Evolutionary conservation across 2,329 filamentous ascomycete species (phyloP).

Genomic region (Bipolaris cookei): DNA sequence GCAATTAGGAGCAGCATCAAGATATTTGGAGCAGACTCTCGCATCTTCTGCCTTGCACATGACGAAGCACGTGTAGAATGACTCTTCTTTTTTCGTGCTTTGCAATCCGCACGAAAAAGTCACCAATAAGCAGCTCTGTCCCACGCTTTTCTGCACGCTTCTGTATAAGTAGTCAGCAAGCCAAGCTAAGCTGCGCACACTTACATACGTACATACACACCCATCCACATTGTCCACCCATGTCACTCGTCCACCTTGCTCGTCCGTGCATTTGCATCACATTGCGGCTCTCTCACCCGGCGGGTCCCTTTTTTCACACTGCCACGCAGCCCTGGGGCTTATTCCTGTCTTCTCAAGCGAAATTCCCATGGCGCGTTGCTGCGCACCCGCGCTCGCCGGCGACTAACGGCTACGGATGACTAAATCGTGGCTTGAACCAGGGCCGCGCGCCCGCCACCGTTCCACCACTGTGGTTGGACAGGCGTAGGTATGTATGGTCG

Average conservation of each 20-base stretch:
- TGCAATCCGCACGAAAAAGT: slow-evolving; percentile 1
- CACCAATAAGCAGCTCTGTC: slow-evolving; percentile 5
- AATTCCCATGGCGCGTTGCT: slow-evolving; percentile 10
- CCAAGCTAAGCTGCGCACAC: slow-evolving; percentile 15
- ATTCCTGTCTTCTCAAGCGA: slow-evolving; percentile 33
- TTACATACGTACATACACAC: not conserved
- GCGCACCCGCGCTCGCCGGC: slow-evolving; percentile 28
- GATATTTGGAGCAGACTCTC: not conserved
- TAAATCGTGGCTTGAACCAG: slow-evolving; percentile 21
- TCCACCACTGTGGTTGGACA: slow-evolving; percentile 26
- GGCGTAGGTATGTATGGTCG: slow-evolving; percentile 3
- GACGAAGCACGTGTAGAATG: slow-evolving; percentile 2
- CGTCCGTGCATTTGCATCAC: slow-evolving; percentile 14
- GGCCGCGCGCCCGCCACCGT: slow-evolving; percentile 19
- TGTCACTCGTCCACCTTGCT: not conserved
- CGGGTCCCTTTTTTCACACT: slow-evolving; percentile 19
- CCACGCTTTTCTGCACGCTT: slow-evolving; percentile 9
- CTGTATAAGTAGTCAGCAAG: slow-evolving; percentile 9
- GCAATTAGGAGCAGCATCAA: slow-evolving; percentile 5
- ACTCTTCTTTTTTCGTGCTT: slow-evolving; percentile 1
- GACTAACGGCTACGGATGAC: slow-evolving; percentile 32
- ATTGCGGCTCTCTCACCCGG: slow-evolving; percentile 31
- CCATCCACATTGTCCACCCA: not conserved
- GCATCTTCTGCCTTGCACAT: slow-evolving; percentile 2
- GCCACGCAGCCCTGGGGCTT: slow-evolving; percentile 34